Evolutionary conservation across 2,329 filamentous ascomycete genomes (phyloP), one percentile per base, ranked within the genome.

Genomic region (Ophiognomonia clavigignenti-juglandacearum): DNA sequence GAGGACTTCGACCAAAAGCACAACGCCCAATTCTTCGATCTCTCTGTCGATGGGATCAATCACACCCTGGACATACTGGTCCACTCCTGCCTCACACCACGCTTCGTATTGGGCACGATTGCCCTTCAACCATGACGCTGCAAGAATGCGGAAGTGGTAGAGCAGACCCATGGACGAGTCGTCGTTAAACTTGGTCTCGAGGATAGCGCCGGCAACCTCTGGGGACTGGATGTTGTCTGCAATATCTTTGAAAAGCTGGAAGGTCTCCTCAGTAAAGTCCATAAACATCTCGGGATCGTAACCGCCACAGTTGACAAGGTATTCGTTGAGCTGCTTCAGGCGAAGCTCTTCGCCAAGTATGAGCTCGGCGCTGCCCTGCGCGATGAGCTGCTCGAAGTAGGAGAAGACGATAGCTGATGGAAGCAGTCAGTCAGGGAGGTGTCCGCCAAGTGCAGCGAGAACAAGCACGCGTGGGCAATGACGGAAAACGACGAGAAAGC

Each of bases 11-110:
- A 85, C 80, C 41, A 97, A 72, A 3, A 88, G 80, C 50, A 81
- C 81, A 53, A 97, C 75, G 36, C 88, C 88, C n/a, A 96, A 71
- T 58, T 96, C 83, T 57, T 98, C 93, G 53, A 97, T 95, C 68
- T 97, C 92, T 42, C 83, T 81, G 56, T 84, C 78, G 14, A 84
- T 76, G 0, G 86, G 80, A 62, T 95, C 85, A 53, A 97, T 82
- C 50, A 77, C 78, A 13, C 77, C 74, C 32, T 74, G 65, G 61
- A 86, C 88, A 65, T 93, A 92, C 20, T 81, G 73, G 13, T 81
- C 75, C 29, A 93, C 70, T 41, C 72, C 72, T 29, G 64, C 61
- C n/a, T 67, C 71, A 43, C 80, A 78, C 62, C 89, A 97, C 7
- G 80, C 79, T 55, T 82, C 74, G 60, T 90, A 96, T 27, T 78